Evolutionary conservation across 345 rosid genomes (phyloP), one percentile per base, ranked within the genome.

Genomic region (Boechera stricta): DNA sequence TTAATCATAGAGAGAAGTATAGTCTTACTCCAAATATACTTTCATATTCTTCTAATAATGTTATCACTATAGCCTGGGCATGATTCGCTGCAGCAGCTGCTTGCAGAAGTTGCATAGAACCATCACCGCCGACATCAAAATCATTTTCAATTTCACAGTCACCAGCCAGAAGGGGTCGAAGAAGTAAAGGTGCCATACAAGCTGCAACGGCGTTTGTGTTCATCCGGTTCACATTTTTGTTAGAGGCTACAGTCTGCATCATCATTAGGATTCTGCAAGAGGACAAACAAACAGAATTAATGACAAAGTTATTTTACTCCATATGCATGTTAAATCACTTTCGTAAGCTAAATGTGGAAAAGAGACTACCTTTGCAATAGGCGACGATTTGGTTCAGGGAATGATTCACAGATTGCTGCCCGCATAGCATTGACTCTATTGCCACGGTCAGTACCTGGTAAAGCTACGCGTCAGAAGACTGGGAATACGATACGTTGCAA

Each of bases 71-170:
- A 79, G 99, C 96, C 81, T 95, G 99, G 58, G 98, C 99, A 88
- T 95, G 98, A 84, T 95, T 95, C 44, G 99, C 98, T 61, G 99
- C 98, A 69, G 99, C 97, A 69, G 99, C 98, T 77, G 99, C 98
- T 88, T 89, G 91, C 74, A 95, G 82, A 69, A 95, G 96, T 82
- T 92, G 99, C 81, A 86, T 72, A 79, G 98, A 95, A 66, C 98
- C 88, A 81, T 95, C 99, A 56, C 94, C 97, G 28, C 98, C 97
- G 66, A 95, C 94, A 86, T 91, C 89, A 82, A 95, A 86, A 79
- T 89, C 89, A 70, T 81, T 86, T 78, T 91, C 99, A 81, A 95
- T 89, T 74, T 95, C 97, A 85, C 98, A 95, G 38, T 95, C 99
- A 52, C 99, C 99, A 44, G 92, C 84, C 55, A 95, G 85, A 82